Evolutionary conservation across 768 basidiomycete species (phyloP), one percentile per base, ranked within the genome.

Genomic region (Podaxis sp.): DNA sequence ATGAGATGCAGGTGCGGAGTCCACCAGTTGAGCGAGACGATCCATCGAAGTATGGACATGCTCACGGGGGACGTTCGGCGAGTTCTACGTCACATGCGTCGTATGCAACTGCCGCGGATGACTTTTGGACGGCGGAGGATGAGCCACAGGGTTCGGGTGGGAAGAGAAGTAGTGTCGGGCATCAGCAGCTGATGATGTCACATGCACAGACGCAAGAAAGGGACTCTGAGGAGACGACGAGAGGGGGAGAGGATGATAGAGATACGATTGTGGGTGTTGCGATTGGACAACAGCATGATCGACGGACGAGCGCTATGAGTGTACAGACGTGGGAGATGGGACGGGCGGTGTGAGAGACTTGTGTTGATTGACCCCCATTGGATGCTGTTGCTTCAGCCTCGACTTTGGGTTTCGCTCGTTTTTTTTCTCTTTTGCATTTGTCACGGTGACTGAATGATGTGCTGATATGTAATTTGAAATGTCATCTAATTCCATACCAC

Each of bases 81-180:
- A 83, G 78, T 59, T 73, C 75, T 40, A 70, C 73, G 55, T 77
- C 76, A 38, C 70, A 46, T 65, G 75, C 77, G 15, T 79, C 81
- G 58, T 82, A 74, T 66, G 73, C 75, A 41, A 80, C 83, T 41
- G 82, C 77, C n/a, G 73, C 71, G 15, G 81, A 82, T 33, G 81
- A 77, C 3, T 78, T 73, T 50, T 79, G 73, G 70, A 66, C 69
- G n/a, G 73, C 71, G 15, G 79, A 71, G 65, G 54, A 56, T 36
- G 28, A 62, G 20, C 37, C 36, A 17, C 58, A 52, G 22, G 37
- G 41, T 20, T 44, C 51, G 44, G 15, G 44, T 46, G 44, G 44
- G 33, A 33, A 33, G 7, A 10, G 8, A 46, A 20, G n/a, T 46
- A 20, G 22, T n/a, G 24, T 44, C 24, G 17, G 10, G 20, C 56